These are phyloP conservation scores for Mucor velutinosus DNA, from an alignment of 371 early-diverging fungal genomes.

Conservation along the genomic window DNA sequence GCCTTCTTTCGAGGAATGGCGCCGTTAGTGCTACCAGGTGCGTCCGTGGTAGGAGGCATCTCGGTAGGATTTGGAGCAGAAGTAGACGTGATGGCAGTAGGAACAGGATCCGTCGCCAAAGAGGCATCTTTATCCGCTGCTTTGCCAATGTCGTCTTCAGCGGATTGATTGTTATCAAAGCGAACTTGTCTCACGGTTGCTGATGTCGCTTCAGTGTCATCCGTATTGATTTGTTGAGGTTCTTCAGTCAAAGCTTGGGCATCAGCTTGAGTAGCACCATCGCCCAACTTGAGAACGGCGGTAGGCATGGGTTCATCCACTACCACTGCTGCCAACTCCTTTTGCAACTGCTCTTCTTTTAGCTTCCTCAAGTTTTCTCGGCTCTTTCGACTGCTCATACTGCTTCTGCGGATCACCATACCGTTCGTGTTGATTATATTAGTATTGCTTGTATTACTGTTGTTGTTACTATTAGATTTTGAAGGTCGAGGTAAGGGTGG, in stretches of 20 bases:
- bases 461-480: constrained; percentile 1
- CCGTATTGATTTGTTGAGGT: neutral
- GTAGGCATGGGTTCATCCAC: constrained; percentile 13
- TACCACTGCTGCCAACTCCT: neutral
- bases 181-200: constrained; percentile 4
- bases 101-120: neutral
- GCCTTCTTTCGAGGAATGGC: constrained; percentile 21
- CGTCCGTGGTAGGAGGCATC: neutral
- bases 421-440: constrained; percentile 12
- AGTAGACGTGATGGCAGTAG: neutral
- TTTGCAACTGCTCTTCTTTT: constrained; percentile 10
- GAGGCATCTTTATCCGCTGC: neutral
- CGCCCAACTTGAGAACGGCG: neutral
- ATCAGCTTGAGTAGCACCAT: neutral
- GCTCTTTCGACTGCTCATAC: constrained; percentile 41
- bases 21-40: neutral
- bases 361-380: constrained; percentile 35
- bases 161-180: neutral
- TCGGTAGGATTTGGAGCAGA: constrained; percentile 11
- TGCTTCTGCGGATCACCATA: constrained; percentile 33
- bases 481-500: constrained; percentile 18
- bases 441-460: neutral
- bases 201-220: neutral
- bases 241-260: neutral
- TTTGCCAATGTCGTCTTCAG: neutral